Evolutionary conservation across 495 filamentous ascomycete genomes (phyloP).

Genomic region (Aspergillus biplanus): DNA sequence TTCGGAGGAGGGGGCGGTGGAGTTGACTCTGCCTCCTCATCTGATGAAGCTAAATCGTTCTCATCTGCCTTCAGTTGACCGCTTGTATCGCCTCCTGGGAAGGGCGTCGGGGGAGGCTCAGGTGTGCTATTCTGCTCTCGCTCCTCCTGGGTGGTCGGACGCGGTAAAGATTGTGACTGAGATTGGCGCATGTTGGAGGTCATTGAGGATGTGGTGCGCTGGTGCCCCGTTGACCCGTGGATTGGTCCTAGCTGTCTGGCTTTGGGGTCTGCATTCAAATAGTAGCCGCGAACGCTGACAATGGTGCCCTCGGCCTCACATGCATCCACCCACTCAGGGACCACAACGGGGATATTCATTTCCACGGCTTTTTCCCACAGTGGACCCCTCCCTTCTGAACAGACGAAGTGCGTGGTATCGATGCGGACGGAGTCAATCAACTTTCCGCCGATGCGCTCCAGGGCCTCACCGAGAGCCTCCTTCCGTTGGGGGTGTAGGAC

Average conservation of each 20-base stretch:
- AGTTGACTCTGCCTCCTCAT: conserved; percentile 31
- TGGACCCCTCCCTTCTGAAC: conserved; percentile 88
- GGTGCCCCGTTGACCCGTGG: conserved; percentile 42
- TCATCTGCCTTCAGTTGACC: conserved; percentile 35
- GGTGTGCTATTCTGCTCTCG: conserved; percentile 26
- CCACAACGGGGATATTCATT: conserved; percentile 98
- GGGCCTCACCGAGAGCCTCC: conserved; percentile 71
- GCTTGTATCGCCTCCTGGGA: conserved; percentile 45
- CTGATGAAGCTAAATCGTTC: conserved; percentile 32
- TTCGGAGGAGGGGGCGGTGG: conserved; percentile 46
- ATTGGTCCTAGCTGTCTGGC: conserved; percentile 59
- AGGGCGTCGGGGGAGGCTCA: conserved; percentile 48
- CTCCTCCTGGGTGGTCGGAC: conserved; percentile 30
- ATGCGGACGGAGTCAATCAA: conserved; percentile 89
- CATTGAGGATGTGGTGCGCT: conserved; percentile 44
- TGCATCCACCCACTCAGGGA: conserved; percentile 94
- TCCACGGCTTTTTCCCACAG: conserved; percentile 95
- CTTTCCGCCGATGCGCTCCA: conserved; percentile 91
- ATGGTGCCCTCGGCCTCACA: conserved; percentile 94
- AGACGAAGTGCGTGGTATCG: conserved; percentile 98
- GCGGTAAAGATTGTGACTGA: conserved; percentile 28
- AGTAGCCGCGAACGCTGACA: conserved; percentile 92
- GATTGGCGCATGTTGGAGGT: conserved; percentile 21
- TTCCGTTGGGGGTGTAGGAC: conserved; percentile 75
- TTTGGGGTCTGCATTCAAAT: conserved; percentile 84